Conservation (phyloP, 352 stramenopile species). For the Pythium aristosporum region DNA sequence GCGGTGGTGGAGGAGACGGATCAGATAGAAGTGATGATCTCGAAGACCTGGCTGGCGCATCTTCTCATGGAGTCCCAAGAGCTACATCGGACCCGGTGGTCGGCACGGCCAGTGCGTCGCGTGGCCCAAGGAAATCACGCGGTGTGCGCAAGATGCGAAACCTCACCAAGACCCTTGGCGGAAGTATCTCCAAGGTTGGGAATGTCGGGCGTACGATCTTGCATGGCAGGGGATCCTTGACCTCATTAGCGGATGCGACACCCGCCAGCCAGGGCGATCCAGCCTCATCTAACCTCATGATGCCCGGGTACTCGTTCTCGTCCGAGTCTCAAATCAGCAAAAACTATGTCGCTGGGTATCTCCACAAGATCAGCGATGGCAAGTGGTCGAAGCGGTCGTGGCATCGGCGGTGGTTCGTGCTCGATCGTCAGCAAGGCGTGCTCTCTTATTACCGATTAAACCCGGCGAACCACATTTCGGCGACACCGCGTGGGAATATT, state of each 20-base stretch:
- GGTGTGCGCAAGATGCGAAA: slow-evolving; percentile 77
- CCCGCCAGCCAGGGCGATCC: neutral
- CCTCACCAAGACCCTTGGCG: slow-evolving; percentile 74
- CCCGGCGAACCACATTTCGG: slow-evolving; percentile 64
- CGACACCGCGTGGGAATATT: slow-evolving; percentile 63
- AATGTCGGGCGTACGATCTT: slow-evolving; percentile 55
- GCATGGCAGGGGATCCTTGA: slow-evolving; percentile 52
- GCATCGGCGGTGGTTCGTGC: slow-evolving; percentile 85
- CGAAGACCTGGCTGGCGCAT: slow-evolving; percentile 4
- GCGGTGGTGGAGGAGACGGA: neutral
- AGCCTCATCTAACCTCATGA: slow-evolving; percentile 34
- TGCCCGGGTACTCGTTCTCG: slow-evolving; percentile 61
- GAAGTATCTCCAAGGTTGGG: slow-evolving; percentile 75
- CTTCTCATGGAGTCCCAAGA: neutral
- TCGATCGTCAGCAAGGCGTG: slow-evolving; percentile 68
- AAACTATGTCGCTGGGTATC: slow-evolving; percentile 79
- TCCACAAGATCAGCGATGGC: slow-evolving; percentile 85
- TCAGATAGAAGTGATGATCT: slow-evolving; percentile 22
- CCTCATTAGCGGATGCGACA: slow-evolving; percentile 8
- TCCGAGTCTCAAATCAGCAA: slow-evolving; percentile 78
- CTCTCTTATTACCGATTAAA: slow-evolving; percentile 85
- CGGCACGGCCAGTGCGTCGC: neutral
- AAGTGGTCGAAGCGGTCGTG: slow-evolving; percentile 83
- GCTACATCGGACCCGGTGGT: slow-evolving; percentile 9
- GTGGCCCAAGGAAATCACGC: slow-evolving; percentile 17